Evolutionary conservation across 257 asterid genomes (phyloP), one percentile per base, ranked within the genome.

Genomic region (Nicotiana tomentosiformis): DNA sequence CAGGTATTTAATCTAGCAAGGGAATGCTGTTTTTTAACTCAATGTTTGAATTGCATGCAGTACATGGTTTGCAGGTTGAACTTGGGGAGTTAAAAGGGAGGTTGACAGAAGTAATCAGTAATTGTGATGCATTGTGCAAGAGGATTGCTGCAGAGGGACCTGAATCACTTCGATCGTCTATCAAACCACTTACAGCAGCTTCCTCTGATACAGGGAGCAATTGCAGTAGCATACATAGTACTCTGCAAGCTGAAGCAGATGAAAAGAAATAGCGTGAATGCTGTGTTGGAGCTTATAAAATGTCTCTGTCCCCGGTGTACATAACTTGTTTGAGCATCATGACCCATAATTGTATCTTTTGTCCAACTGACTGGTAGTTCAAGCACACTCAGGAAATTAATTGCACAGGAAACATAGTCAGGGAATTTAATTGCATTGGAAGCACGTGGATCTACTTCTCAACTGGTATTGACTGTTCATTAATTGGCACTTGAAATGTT

Each of bases 61-160:
- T 96, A 51, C 90, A 92, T 83, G 85, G 90, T 6, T 88, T 96
- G 92, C 98, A 96, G 88, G 98, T 94, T 84, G 98, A 96, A 83
- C 97, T 96, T 12, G 98, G 99, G 79, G 97, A 89, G 84, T 86
- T 96, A 62, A 96, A 94, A 84, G 99, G 99, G 67, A 93, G 98
- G 81, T 83, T 96, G 87, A 94, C 99, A 1, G 97, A 96, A 88
- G 97, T 93, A 56, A 91, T 93, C 58, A 94, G 96, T 88, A 94
- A 96, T 67, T 96, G 98, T 64, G 99, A 96, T 85, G 94, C 98
- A 61, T 80, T 96, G 79, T 94, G 99, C 91, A 91, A 91, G 90
- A 91, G 99, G 86, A 94, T 94, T 69, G 84, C 82, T 37, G 77
- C 84, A 1, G 98, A 94, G 82, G 97, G 99, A 58, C 99, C 97